These are phyloP conservation scores for Glarea lozoyensis DNA, from an alignment of 495 filamentous ascomycete species.

Conservation along the genomic window DNA sequence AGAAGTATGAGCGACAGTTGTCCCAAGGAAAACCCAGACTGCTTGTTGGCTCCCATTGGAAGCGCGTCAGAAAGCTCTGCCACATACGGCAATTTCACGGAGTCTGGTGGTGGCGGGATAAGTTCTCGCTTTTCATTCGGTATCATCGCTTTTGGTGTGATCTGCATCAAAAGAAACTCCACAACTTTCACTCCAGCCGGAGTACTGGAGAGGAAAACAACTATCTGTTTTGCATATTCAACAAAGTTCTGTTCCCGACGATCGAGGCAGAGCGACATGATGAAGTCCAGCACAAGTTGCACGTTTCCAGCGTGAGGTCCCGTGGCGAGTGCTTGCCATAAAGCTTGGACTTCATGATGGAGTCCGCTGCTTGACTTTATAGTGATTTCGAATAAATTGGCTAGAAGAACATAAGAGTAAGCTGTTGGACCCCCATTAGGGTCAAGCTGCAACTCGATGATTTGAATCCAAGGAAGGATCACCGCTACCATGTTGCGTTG, in stretches of 20 bases:
- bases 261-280: conserved; percentile 86
- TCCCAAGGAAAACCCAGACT: conserved; percentile 81
- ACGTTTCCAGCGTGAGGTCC: conserved; percentile 94
- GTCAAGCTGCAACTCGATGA: conserved; percentile 87
- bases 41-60: conserved; percentile 83
- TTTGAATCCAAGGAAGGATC: conserved; percentile 93
- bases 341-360: conserved; percentile 93
- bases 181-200: conserved; percentile 86
- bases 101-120: conserved; percentile 63
- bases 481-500: conserved; percentile 93
- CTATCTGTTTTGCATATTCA: conserved; percentile 93
- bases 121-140: conserved; percentile 69
- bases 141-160: conserved; percentile 85
- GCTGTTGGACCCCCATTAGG: conserved; percentile 85
- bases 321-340: conserved; percentile 94
- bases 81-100: conserved; percentile 70
- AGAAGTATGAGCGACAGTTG: conserved; percentile 89
- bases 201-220: conserved; percentile 89
- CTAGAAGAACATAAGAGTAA: conserved; percentile 87
- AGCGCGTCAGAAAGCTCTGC: conserved; percentile 74
- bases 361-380: conserved; percentile 79
- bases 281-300: conserved; percentile 87
- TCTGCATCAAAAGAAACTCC: conserved; percentile 84
- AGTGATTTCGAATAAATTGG: conserved; percentile 94
- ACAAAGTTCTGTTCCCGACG: conserved; percentile 95